A percentile compares a stretch with the other conserved stretches of the same genome.
Conservation (phyloP, 2,329 filamentous ascomycete genomes). For the Neofusicoccum umdonicola region DNA sequence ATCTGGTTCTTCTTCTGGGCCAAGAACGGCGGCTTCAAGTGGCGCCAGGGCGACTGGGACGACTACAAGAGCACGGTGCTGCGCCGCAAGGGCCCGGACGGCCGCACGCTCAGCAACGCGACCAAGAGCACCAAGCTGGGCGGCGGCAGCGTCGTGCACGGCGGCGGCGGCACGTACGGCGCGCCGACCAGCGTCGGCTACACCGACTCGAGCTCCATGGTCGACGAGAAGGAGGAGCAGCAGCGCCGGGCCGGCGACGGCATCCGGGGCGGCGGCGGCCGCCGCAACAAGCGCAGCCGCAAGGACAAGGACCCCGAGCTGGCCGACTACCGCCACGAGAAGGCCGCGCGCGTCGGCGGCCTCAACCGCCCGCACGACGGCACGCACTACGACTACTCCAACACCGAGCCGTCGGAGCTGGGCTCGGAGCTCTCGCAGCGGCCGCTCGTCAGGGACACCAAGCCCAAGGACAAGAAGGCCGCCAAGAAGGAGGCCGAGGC, state of each 20-base stretch:
- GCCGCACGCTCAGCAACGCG: slow-evolving; percentile 77
- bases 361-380: slow-evolving; percentile 81
- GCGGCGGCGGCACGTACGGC: slow-evolving; percentile 59
- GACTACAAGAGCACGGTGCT: slow-evolving; percentile 97
- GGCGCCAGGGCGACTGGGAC: slow-evolving; percentile 85
- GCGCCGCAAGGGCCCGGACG: slow-evolving; percentile 83
- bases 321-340: slow-evolving; percentile 81
- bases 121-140: slow-evolving; percentile 80
- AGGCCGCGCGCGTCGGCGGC: slow-evolving; percentile 80
- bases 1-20: slow-evolving; percentile 99
- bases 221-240: slow-evolving; percentile 42
- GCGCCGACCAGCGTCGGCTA: slow-evolving; percentile 36
- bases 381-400: slow-evolving; percentile 75
- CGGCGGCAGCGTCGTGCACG: slow-evolving; percentile 77
- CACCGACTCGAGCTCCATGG: slow-evolving; percentile 46
- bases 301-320: slow-evolving; percentile 60
- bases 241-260: slow-evolving; percentile 41
- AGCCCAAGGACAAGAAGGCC: slow-evolving; percentile 28
- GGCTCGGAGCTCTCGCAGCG: slow-evolving; percentile 41
- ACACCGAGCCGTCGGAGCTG: slow-evolving; percentile 62
- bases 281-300: slow-evolving; percentile 55
- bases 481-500: slow-evolving; percentile 41
- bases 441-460: slow-evolving; percentile 46
- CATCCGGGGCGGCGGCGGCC: slow-evolving; percentile 44
- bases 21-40: slow-evolving; percentile 91